These are phyloP conservation scores for Chalciporus chontae DNA, from an alignment of 768 basidiomycete species.

Conservation along the genomic window DNA sequence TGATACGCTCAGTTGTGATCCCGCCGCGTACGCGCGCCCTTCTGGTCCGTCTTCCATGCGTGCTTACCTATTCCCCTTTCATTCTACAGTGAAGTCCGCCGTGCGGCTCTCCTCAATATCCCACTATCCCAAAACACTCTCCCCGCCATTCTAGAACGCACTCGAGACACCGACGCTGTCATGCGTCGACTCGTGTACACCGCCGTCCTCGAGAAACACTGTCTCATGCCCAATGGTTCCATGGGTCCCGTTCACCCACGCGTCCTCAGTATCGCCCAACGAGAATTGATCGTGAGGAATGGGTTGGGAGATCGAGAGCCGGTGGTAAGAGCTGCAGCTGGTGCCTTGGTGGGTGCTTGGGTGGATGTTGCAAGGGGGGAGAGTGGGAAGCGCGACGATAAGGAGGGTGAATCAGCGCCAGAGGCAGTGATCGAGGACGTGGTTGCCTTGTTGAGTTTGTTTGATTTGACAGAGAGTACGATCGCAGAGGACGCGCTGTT, in stretches of 20 bases:
- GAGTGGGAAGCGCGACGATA: conserved; percentile 33
- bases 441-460: conserved; percentile 49
- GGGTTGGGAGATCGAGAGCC: conserved; percentile 87
- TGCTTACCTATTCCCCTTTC: background rate
- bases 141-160: conserved; percentile 65
- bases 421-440: conserved; percentile 32
- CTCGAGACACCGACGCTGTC: conserved; percentile 72
- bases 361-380: conserved; percentile 50
- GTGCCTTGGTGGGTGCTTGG: conserved; percentile 72
- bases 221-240: conserved; percentile 29
- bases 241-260: conserved; percentile 63
- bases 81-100: conserved; percentile 75
- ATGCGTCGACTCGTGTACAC: conserved; percentile 75
- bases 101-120: conserved; percentile 70
- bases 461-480: conserved; percentile 55
- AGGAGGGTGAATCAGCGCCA: conserved; percentile 28
- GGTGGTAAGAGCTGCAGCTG: conserved; percentile 67
- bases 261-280: conserved; percentile 62
- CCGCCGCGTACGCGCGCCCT: conserved; percentile 59
- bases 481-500: conserved; percentile 73
- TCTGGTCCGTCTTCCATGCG: background rate
- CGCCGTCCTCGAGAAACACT: conserved; percentile 48
- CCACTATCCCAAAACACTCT: conserved; percentile 55
- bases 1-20: conserved; percentile 66
- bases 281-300: conserved; percentile 73